Evolutionary conservation across 345 rosid species (phyloP), one percentile per base, ranked within the genome.

Genomic region (Acer negundo): DNA sequence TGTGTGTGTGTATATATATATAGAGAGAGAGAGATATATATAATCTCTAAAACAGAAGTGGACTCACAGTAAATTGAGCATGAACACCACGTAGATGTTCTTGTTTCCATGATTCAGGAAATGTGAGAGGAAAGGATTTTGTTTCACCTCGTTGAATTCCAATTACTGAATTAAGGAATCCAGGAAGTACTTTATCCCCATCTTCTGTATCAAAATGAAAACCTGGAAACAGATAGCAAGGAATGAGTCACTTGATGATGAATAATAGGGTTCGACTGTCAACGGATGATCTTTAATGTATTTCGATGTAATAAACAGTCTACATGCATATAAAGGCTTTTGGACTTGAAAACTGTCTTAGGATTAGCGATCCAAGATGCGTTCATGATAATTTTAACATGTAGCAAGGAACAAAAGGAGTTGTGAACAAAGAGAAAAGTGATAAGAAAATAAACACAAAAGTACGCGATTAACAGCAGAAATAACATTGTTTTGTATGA

Each of bases 131-230:
- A 80, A 95, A 95, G 75, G 96, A 91, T 84, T 85, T 93, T 26
- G 90, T 91, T 86, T 95, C 93, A 17, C 94, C 94, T 62, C 77
- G 87, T 82, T 67, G 77, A n/a, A 95, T 90, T 61, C 96, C 97
- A 22, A 89, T 77, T 72, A 93, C 74, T 55, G 97, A 84, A 81
- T 90, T 88, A 62, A 92, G 90, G 81, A 95, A 95, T 64, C 99
- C 98, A 67, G 97, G 94, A 69, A 93, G 85, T 69, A 92, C 84
- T 82, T 74, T 92, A 76, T 95, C 89, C 61, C 91, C 95, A 61
- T 91, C 93, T 82, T 95, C 98, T 1, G 99, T 95, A 73, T 95
- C 99, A 82, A 95, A 92, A 73, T 92, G 87, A 81, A 90, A 95
- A 42, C 91, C 99, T 95, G 90, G 70, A 83, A 74, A 75, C 35